phyloP scores from a whole-genome alignment of 1,139 yeast genomes.

The Martiniozyma asiatica region DNA sequence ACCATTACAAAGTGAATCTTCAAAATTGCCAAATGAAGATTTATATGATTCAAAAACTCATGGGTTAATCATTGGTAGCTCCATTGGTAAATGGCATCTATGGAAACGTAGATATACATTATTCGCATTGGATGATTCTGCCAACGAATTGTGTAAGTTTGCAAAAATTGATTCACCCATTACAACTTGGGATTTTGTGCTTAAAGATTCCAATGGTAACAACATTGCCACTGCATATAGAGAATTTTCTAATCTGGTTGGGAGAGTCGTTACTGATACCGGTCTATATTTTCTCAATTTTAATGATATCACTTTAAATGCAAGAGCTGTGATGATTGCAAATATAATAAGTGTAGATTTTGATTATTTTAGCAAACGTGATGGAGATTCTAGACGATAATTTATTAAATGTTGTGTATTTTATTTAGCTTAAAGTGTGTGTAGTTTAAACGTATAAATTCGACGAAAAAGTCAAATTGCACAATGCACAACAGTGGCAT shows the following conservation, averaged over 20 bases:
- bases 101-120: slow-evolving; percentile 85
- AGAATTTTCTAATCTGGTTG: slow-evolving; percentile 88
- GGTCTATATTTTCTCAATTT: slow-evolving; percentile 58
- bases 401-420: too few relatives aligned
- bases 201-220: slow-evolving; percentile 42
- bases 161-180: slow-evolving; percentile 84
- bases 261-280: slow-evolving; percentile 88
- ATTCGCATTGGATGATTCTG: slow-evolving; percentile 30
- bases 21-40: slow-evolving; percentile 1
- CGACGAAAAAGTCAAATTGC: too few relatives aligned
- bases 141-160: slow-evolving; percentile 54
- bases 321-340: slow-evolving; percentile 76
- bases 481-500: too few relatives aligned
- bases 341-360: slow-evolving; percentile 88
- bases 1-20: slow-evolving; percentile 26
- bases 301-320: slow-evolving; percentile 60
- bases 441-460: too few relatives aligned
- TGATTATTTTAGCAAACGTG: slow-evolving; percentile 79
- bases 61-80: slow-evolving; percentile 61
- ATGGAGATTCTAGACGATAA: too few relatives aligned
- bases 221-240: slow-evolving; percentile 73
- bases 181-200: slow-evolving; percentile 77
- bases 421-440: too few relatives aligned
- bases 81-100: slow-evolving; percentile 85
- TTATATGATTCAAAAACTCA: slow-evolving; percentile 14